These are phyloP conservation scores for Aspergillus brunneoviolaceus DNA, from an alignment of 2,329 filamentous ascomycete genomes.

Conservation along the genomic window DNA sequence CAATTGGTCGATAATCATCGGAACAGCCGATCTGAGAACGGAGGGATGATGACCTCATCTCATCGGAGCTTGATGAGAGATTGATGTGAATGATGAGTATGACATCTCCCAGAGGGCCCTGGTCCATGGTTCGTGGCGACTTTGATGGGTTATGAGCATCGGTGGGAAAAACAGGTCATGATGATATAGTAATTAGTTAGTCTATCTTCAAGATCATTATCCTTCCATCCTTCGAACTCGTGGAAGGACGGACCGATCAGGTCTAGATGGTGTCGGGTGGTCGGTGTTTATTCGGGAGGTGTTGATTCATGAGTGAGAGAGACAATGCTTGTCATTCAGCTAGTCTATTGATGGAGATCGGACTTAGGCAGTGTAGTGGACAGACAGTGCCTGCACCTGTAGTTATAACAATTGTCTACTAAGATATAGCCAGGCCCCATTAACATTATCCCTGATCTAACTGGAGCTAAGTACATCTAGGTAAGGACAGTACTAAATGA, in stretches of 20 bases:
- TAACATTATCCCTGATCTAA: constrained; percentile 2
- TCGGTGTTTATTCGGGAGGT: neutral
- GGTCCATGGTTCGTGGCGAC: neutral
- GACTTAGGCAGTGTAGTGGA: too few species aligned
- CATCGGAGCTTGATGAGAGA: neutral
- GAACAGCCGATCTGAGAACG: neutral
- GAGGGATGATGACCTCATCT: constrained; percentile 7
- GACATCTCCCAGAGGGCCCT: too few species aligned
- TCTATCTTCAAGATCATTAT: neutral
- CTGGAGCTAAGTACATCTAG: constrained; percentile 3
- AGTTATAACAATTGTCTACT: neutral
- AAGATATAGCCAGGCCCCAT: neutral
- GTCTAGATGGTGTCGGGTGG: neutral
- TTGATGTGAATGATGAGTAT: neutral
- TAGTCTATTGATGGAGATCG: too few species aligned
- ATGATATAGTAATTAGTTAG: constrained; percentile 2
- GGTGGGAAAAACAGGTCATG: neutral
- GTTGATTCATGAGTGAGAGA: neutral
- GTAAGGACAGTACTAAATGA: neutral
- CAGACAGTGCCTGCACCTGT: neutral
- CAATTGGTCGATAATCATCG: neutral
- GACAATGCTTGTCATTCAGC: neutral
- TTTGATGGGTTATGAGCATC: neutral
- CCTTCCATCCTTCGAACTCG: too few species aligned
- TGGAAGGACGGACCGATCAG: neutral